Base-by-base conservation (phyloP, 768 basidiomycete species). In the Tylopilus rubrobrunneus region DNA sequence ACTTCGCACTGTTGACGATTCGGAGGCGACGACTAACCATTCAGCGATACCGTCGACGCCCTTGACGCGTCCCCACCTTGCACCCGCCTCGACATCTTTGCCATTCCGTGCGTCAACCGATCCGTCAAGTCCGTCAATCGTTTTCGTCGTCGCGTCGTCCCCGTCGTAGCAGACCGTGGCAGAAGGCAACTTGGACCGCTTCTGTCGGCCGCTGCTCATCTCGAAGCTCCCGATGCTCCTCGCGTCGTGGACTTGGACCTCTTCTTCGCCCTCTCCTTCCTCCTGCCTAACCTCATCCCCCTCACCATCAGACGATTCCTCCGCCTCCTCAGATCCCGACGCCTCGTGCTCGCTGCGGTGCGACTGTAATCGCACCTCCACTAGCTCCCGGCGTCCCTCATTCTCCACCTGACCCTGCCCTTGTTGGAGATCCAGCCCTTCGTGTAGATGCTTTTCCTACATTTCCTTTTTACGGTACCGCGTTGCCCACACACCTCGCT, bases 161-260 rank as follows among this genome's bases (percentile, higher is more conserved):
- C 27, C 7, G 25, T 8, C 14, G 42, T 1, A 11, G 11, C 14
- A 4, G 40, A 6, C n/a, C n/a, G 25, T 0, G 28, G 5, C 0
- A 17, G 31, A 8, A 10, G 3, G 5, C 17, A 28, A 15, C 2
- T 5, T 46, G 19, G 1, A 63, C 33, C 59, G 60, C 54, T 50
- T 67, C 48, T 58, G 57, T 51, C 56, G 68, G 28, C 61, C 52
- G 14, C 60, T 28, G 36, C 75, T 84, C 77, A 92, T 92, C 74
- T 86, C 86, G 63, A 94, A 93, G 67, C 91, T 94, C 59, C 83
- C 74, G 49, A 94, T 88, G 61, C 91, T 92, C 71, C 86, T 76
- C 41, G 82, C 62, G 67, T 92, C 90, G 52, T 76, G 71, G 44
- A 60, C 66, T 47, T 74, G 64, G 5, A 47, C 61, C 2, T 41